Base-by-base conservation (phyloP, 2,329 filamentous ascomycete genomes). In the Davidsoniella eucalypti region DNA sequence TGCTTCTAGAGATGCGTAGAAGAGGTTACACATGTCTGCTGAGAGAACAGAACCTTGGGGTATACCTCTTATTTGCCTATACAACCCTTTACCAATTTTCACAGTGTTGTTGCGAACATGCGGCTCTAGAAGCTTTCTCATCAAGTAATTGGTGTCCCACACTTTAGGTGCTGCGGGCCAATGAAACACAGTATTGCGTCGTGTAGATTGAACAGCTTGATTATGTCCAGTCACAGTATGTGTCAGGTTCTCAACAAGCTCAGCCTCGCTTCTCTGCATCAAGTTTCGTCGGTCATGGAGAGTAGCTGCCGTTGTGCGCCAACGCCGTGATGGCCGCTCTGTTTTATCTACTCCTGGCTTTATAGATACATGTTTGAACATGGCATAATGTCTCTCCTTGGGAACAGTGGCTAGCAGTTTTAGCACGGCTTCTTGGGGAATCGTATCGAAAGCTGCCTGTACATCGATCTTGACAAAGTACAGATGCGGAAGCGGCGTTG, bases 381-480 rank as follows among this genome's bases (percentile, higher is more conserved):
- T 72, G 6, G 73, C 71, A 60, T 98, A 98, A 18, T 68, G 66
- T 2, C 71, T 64, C 52, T 82, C 67, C 10, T 66, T 67, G 55
- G 63, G 76, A 55, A 74, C 77, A 48, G 60, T 79, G 52, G 55
- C 63, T 55, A 93, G 73, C 23, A 96, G 68, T 21, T 69, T 61
- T 33, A 95, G 60, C 16, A 96, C 69, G 1, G 78, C 76, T 23
- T 73, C 65, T 61, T 96, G 92, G 0, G 92, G 92, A 42, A 98
- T 95, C 0, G 84, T 94, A 63, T 98, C 92, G 61, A 95, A 98
- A 57, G 90, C 94, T 2, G 86, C 79, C 61, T 85, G 77, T 17
- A 98, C 88, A 60, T 98, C 92, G 10, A 94, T 70, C 61, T 98
- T 98, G 54, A 81, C 88, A 64, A 96, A 94, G 64, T 84, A 96